Evolutionary conservation across 2,329 filamentous ascomycete genomes (phyloP).

Genomic region (Cercospora canescens): DNA sequence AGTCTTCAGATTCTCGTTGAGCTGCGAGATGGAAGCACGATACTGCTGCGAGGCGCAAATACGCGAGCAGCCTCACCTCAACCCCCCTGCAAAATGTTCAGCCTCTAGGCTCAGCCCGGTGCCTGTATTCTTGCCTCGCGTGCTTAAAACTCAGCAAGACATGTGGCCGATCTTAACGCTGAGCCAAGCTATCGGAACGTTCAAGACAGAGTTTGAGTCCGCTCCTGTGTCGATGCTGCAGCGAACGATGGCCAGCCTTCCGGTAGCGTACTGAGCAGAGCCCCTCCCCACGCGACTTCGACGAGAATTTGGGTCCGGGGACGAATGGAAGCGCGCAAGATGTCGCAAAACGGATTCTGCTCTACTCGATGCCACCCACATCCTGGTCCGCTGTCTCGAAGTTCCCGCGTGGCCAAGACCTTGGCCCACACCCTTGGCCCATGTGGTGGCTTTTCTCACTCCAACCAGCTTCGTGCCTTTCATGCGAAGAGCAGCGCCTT

Average conservation of each 20-base stretch:
- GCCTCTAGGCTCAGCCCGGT: neutral
- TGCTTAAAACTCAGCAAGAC: neutral
- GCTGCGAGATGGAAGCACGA: neutral
- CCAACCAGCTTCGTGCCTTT: neutral
- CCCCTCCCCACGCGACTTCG: neutral
- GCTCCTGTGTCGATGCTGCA: neutral
- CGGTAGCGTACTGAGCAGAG: neutral
- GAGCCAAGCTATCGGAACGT: neutral
- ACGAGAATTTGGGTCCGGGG: neutral
- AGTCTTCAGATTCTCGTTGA: neutral
- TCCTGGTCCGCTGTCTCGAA: neutral
- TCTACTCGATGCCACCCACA: neutral
- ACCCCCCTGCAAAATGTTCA: neutral
- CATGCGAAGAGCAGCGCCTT: neutral
- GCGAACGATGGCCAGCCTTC: neutral
- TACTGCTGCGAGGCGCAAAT: neutral
- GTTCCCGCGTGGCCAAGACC: neutral
- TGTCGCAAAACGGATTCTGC: neutral
- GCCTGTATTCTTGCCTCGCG: neutral
- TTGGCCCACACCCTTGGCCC: neutral
- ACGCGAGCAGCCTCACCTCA: neutral
- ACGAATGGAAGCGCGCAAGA: neutral
- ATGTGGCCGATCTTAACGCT: slow-evolving; percentile 1
- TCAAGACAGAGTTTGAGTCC: neutral
- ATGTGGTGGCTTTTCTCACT: slow-evolving; percentile 4